phyloP scores from a whole-genome alignment of 352 stramenopile species.

The Globisporangium spinosum region DNA sequence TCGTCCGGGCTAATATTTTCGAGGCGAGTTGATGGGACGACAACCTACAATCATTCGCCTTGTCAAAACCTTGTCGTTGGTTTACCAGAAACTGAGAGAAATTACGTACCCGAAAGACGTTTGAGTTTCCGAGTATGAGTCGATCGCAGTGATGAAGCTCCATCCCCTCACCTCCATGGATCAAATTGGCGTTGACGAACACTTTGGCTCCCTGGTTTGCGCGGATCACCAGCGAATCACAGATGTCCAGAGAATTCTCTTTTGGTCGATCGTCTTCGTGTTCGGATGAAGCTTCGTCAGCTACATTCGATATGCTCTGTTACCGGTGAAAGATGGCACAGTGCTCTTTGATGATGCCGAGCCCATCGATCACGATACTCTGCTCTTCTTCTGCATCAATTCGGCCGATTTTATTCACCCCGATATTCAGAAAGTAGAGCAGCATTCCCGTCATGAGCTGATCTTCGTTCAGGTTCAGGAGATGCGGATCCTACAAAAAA shows the following conservation, averaged over 20 bases:
- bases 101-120: slow-evolving; percentile 55
- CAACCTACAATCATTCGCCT: slow-evolving; percentile 24
- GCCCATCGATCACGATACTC: slow-evolving; percentile 72
- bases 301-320: neutral
- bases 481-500: slow-evolving; percentile 48
- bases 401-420: slow-evolving; percentile 60
- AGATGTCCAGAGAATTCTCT: neutral
- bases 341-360: slow-evolving; percentile 79
- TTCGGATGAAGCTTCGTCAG: neutral
- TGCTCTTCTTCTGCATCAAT: slow-evolving; percentile 61
- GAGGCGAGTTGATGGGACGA: slow-evolving; percentile 45
- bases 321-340: slow-evolving; percentile 37
- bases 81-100: neutral
- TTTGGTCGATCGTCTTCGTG: neutral
- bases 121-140: slow-evolving; percentile 71
- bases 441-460: slow-evolving; percentile 84
- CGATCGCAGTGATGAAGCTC: slow-evolving; percentile 62
- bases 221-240: slow-evolving; percentile 30
- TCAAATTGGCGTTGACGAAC: slow-evolving; percentile 61
- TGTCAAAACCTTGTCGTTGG: neutral
- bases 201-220: slow-evolving; percentile 46
- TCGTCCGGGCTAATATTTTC: slow-evolving; percentile 26
- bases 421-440: slow-evolving; percentile 67
- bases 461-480: slow-evolving; percentile 88
- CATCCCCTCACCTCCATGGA: slow-evolving; percentile 34